Evolutionary conservation across 495 filamentous ascomycete genomes (phyloP), one percentile per base, ranked within the genome.

Genomic region (Bacidia gigantensis): DNA sequence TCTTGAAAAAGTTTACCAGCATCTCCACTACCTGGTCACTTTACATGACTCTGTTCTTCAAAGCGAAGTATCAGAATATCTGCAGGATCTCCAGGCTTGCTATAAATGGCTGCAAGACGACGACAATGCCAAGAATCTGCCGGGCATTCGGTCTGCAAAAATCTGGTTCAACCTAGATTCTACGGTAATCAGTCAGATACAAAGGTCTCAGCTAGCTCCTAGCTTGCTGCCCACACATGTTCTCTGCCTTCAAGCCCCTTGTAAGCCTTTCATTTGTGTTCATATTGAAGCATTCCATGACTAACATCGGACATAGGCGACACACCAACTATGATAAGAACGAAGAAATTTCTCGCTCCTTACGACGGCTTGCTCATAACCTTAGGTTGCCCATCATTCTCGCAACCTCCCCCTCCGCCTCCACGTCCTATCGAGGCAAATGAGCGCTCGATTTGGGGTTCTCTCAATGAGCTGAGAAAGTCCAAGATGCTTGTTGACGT

Each of bases 151-250:
- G 2, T 43, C 39, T 11, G 49, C 49, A 0, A 39, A 29, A 1
- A 32, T 65, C 11, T 65, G 59, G 59, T 49, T 64, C 47, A 65
- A 65, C 49, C 3, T 62, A 7, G 49, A 60, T 43, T 55, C 61
- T 2, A 53, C 46, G 2, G 43, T 55, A 20, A 14, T 49, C 11
- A 24, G 42, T 0, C 29, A 35, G 10, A 45, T 62, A 5, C 1
- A 24, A 11, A 48, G 57, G 22, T 50, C 23, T 7, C 41, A 60
- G n/a, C 39, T 65, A 17, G 24, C 54, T 11, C 32, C 46, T 21
- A 52, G 46, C 14, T 58, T 58, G 45, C 32, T 47, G 21, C 50
- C 48, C 9, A 56, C 60, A 17, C 55, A 57, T 1, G 17, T 51
- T 3, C 53, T 65, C 2, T 61, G 59, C 39, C 35, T 65, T 2